Conservation (phyloP, 306 rosid genomes). For the Myrica gale region DNA sequence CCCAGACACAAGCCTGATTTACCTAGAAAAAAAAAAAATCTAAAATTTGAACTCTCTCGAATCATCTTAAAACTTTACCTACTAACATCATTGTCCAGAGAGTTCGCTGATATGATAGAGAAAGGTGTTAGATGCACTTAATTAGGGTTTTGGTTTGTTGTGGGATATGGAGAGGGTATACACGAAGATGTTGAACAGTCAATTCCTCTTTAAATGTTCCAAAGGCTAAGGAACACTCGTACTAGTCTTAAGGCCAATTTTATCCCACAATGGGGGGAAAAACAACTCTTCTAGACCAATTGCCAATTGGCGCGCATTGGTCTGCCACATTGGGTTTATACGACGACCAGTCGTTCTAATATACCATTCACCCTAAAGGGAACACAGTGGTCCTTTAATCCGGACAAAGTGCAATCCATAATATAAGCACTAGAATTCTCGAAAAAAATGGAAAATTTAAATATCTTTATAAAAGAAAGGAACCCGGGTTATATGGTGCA, state of each 20-base stretch:
- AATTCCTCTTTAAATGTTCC: neutral
- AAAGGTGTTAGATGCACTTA: neutral
- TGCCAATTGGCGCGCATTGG: constrained; percentile 23
- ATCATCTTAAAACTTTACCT: neutral
- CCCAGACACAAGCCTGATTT: no score
- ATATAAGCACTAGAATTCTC: neutral
- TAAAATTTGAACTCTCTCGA: no score
- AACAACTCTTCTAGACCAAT: neutral
- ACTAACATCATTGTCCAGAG: neutral
- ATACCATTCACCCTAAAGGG: no score
- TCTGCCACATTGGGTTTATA: constrained; percentile 31
- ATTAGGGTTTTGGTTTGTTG: neutral
- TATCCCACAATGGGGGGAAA: neutral
- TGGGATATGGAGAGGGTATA: neutral
- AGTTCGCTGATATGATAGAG: neutral
- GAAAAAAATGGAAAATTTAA: neutral
- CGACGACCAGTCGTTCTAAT: neutral
- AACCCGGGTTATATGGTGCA: neutral
- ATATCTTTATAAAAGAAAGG: neutral
- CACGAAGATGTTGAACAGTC: neutral
- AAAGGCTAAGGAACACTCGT: neutral
- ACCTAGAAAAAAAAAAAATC: no score
- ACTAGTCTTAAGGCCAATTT: no score
- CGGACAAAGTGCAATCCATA: no score
- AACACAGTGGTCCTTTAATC: no score